Evolutionary conservation across 176 grass and related monocot genomes (phyloP).

Genomic region (Ananas comosus): DNA sequence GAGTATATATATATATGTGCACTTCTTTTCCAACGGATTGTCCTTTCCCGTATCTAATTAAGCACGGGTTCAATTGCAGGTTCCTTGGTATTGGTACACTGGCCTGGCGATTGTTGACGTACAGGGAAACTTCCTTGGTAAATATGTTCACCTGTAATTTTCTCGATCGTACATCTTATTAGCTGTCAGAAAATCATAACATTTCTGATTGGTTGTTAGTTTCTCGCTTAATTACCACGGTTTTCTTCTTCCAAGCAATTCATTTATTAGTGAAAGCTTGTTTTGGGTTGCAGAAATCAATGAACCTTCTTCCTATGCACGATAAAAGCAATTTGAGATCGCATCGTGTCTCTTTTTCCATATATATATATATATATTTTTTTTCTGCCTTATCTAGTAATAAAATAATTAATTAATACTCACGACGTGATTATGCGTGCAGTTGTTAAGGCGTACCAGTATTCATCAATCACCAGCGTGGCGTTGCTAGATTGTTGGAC

Average conservation of each 20-base stretch:
- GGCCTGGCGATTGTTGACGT: slow-evolving; percentile 66
- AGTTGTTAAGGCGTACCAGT: slow-evolving; percentile 70
- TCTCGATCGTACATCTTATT: not conserved
- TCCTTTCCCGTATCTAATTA: too few relatives aligned
- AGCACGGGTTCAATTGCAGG: slow-evolving; percentile 29
- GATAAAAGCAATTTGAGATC: too few relatives aligned
- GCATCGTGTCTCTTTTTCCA: not conserved
- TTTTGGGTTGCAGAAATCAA: too few relatives aligned
- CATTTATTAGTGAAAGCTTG: too few relatives aligned
- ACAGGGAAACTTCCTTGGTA: slow-evolving; percentile 72
- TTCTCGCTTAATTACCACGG: too few relatives aligned
- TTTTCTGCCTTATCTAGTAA: not conserved
- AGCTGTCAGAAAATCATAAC: not conserved
- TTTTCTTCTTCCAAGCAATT: too few relatives aligned
- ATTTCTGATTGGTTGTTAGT: too few relatives aligned
- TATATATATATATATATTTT: too few relatives aligned
- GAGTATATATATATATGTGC: slow-evolving; percentile 12
- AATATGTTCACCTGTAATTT: slow-evolving; percentile 10
- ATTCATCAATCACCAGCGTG: slow-evolving; percentile 71
- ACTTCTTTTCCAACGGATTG: too few relatives aligned
- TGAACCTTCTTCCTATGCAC: too few relatives aligned
- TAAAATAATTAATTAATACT: not conserved
- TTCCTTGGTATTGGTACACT: slow-evolving; percentile 86
- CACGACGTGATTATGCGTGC: slow-evolving; percentile 9
- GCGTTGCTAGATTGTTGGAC: slow-evolving; percentile 73